Evolutionary conservation across 768 basidiomycete species (phyloP).

Genomic region (Rhodotorula babjevae): DNA sequence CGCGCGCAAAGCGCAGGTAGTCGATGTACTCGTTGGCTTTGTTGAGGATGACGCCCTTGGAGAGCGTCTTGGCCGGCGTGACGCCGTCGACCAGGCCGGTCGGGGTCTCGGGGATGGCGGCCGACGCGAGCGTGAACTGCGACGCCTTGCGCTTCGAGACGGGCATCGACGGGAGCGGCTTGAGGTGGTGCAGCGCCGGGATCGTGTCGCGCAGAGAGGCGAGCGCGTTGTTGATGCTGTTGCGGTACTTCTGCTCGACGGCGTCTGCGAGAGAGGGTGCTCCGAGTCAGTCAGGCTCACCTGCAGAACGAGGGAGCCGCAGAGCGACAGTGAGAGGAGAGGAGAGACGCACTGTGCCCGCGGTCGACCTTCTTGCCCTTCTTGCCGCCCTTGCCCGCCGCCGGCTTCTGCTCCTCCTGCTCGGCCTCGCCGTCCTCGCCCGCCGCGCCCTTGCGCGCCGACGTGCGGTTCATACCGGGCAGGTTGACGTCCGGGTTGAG

Average conservation of each 20-base stretch:
- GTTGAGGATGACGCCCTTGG: constrained; percentile 82
- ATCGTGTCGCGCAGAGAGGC: constrained; percentile 39
- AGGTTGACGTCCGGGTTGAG: constrained; percentile 6
- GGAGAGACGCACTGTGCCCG: constrained; percentile 27
- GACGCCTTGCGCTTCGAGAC: constrained; percentile 36
- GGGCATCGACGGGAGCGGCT: constrained; percentile 40
- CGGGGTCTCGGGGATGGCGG: constrained; percentile 28
- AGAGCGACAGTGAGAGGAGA: background rate
- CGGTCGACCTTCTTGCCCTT: constrained; percentile 13
- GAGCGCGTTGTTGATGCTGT: constrained; percentile 41
- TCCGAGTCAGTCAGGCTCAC: background rate
- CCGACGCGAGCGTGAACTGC: constrained; percentile 41
- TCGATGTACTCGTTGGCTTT: constrained; percentile 86
- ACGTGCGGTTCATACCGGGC: no score
- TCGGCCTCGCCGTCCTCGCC: background rate
- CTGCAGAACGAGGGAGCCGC: background rate
- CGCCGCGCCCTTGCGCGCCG: background rate
- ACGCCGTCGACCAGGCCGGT: constrained; percentile 82
- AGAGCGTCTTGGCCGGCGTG: constrained; percentile 81
- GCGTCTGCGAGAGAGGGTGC: constrained; percentile 12
- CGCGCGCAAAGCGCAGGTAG: constrained; percentile 47
- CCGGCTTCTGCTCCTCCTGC: constrained; percentile 4
- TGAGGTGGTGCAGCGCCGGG: constrained; percentile 40
- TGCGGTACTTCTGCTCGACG: constrained; percentile 40
- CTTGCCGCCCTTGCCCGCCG: constrained; percentile 14